Evolutionary conservation across 139 green algal genomes (phyloP).

Genomic region (Ulvella scutata): DNA sequence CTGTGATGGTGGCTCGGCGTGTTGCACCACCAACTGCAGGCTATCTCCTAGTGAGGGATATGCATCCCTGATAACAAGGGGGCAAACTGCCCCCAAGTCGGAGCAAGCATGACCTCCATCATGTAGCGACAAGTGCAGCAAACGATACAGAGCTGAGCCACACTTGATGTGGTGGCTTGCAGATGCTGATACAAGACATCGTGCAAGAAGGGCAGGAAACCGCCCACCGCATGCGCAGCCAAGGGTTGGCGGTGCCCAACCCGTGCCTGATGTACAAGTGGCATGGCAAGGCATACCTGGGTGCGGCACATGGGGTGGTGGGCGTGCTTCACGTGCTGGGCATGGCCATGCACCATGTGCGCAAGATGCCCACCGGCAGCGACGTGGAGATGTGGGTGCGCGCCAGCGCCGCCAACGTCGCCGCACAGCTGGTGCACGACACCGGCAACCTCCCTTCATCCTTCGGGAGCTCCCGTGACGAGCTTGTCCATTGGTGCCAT

Average conservation of each 20-base stretch:
- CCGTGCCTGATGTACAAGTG: constrained; percentile 1
- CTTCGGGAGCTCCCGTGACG: not conserved
- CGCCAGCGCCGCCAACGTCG: not conserved
- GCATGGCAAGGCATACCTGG: constrained; percentile 21
- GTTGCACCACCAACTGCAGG: too few species aligned
- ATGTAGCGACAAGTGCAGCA: too few species aligned
- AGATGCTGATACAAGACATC: constrained; percentile 2
- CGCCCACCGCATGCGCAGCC: not conserved
- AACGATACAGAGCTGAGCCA: too few species aligned
- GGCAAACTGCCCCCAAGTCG: too few species aligned
- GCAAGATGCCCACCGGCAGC: not conserved
- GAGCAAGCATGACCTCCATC: too few species aligned
- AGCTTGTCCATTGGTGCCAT: constrained; percentile 30
- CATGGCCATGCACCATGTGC: not conserved
- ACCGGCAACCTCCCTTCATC: not conserved
- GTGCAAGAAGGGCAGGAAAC: not conserved
- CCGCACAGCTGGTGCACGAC: not conserved
- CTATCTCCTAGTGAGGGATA: too few species aligned
- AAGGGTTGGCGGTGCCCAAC: not conserved
- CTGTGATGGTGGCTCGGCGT: too few species aligned
- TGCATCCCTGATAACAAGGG: too few species aligned
- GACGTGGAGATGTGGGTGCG: not conserved
- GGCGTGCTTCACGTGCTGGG: constrained; percentile 19
- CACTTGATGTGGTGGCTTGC: too few species aligned
- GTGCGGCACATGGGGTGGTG: constrained; percentile 25